Percentiles rank a stretch among this genome's conserved stretches.
Conservation (phyloP, 1,139 yeast species). For the Nakaseomyces sp. region DNA sequence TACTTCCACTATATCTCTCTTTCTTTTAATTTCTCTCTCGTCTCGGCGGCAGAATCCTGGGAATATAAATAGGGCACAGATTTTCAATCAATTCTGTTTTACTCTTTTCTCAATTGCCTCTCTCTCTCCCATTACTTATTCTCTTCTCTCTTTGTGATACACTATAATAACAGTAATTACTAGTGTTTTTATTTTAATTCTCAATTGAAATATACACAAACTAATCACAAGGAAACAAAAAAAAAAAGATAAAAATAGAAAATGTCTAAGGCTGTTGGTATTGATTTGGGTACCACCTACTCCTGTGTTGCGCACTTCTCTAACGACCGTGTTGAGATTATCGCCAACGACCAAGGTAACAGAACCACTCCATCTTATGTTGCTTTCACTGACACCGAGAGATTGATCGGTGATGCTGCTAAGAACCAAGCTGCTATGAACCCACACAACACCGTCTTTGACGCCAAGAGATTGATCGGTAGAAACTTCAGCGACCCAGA, state of each 20-base stretch:
- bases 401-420: slow-evolving; percentile 99
- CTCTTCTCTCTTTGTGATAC: no score
- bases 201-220: not conserved
- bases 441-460: slow-evolving; percentile 96
- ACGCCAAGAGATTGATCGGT: slow-evolving; percentile 97
- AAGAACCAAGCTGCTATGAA: slow-evolving; percentile 98
- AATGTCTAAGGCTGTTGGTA: slow-evolving; percentile 33
- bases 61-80: no score
- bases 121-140: no score
- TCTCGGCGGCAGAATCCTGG: no score
- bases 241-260: not conserved
- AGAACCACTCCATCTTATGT: slow-evolving; percentile 98
- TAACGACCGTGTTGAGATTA: slow-evolving; percentile 85
- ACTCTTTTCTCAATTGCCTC: no score
- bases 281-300: slow-evolving; percentile 77
- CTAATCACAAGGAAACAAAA: not conserved
- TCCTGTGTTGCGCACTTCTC: slow-evolving; percentile 94
- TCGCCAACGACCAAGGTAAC: slow-evolving; percentile 99
- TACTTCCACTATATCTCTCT: no score
- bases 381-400: slow-evolving; percentile 95
- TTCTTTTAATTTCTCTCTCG: no score
- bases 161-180: no score
- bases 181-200: not conserved
- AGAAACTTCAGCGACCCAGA: slow-evolving; percentile 85
- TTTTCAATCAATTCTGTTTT: no score